Conservation (phyloP, 2,329 filamentous ascomycete genomes). For the Pseudocercospora pini-densiflorae region DNA sequence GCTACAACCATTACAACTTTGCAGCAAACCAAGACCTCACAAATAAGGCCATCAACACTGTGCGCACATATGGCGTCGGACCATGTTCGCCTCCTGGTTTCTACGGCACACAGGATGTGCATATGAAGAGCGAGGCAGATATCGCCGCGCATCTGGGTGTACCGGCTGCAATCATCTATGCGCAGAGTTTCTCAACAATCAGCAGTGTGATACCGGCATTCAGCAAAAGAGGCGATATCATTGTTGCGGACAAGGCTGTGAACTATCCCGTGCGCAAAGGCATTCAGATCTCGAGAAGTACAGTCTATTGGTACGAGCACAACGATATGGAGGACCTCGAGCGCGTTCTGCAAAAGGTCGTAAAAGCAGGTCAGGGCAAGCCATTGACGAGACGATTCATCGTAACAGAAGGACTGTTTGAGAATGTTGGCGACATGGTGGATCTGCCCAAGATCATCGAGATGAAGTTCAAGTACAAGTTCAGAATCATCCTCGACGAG, state of each 20-base stretch:
- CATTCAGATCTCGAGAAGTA: slow-evolving; percentile 89
- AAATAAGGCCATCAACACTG: slow-evolving; percentile 90
- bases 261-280: slow-evolving; percentile 96
- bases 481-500: slow-evolving; percentile 95
- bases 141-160: slow-evolving; percentile 89
- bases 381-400: slow-evolving; percentile 92
- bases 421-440: slow-evolving; percentile 82
- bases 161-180: slow-evolving; percentile 89
- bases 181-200: slow-evolving; percentile 94
- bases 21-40: slow-evolving; percentile 90
- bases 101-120: slow-evolving; percentile 97
- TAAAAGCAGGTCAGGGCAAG: slow-evolving; percentile 85
- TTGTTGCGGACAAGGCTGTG: slow-evolving; percentile 90
- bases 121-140: slow-evolving; percentile 95
- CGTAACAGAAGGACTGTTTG: slow-evolving; percentile 93
- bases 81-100: slow-evolving; percentile 97
- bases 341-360: slow-evolving; percentile 79
- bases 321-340: slow-evolving; percentile 96
- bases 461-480: slow-evolving; percentile 95
- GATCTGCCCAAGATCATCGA: slow-evolving; percentile 90
- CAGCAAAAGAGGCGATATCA: slow-evolving; percentile 95
- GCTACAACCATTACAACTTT: slow-evolving; percentile 98
- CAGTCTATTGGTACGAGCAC: slow-evolving; percentile 91
- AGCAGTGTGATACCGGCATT: slow-evolving; percentile 97
- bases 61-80: slow-evolving; percentile 94